These are phyloP conservation scores for Pestalotiopsis sp. DNA, from an alignment of 2,329 filamentous ascomycete genomes.

Conservation along the genomic window DNA sequence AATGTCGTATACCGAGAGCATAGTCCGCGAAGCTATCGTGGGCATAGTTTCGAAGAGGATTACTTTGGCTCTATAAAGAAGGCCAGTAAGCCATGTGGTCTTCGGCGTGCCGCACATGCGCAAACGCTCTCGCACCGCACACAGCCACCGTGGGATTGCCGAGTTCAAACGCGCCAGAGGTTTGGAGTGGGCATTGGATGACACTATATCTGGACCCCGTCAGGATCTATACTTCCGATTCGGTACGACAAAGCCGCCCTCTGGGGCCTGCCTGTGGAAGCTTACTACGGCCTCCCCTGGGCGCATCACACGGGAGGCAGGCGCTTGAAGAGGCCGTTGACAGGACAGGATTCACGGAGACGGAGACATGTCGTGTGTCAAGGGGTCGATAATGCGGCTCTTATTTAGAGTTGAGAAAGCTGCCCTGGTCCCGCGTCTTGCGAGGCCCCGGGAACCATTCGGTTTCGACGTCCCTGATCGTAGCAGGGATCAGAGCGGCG, in stretches of 20 bases:
- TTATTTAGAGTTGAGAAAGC: background rate
- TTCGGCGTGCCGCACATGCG: background rate
- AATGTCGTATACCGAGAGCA: background rate
- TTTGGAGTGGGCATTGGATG: constrained; percentile 3
- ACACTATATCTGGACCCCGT: background rate
- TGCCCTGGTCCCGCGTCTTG: background rate
- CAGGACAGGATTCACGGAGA: background rate
- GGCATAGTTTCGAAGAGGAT: background rate
- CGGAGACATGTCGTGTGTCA: constrained; percentile 6
- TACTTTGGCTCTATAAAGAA: background rate
- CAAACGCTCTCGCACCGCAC: background rate
- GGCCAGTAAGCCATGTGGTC: background rate
- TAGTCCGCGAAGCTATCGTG: background rate
- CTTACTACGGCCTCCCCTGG: background rate
- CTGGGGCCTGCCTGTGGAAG: background rate
- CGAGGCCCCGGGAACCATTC: background rate
- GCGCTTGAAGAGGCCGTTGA: background rate
- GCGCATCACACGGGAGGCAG: background rate
- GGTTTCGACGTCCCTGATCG: background rate
- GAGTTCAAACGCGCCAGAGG: background rate
- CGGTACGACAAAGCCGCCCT: background rate
- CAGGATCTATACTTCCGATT: background rate
- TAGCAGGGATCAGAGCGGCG: background rate
- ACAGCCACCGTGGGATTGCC: background rate
- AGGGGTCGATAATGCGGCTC: background rate